Base-by-base conservation (phyloP, 495 filamentous ascomycete species). In the Thermothielavioides terrestris region DNA sequence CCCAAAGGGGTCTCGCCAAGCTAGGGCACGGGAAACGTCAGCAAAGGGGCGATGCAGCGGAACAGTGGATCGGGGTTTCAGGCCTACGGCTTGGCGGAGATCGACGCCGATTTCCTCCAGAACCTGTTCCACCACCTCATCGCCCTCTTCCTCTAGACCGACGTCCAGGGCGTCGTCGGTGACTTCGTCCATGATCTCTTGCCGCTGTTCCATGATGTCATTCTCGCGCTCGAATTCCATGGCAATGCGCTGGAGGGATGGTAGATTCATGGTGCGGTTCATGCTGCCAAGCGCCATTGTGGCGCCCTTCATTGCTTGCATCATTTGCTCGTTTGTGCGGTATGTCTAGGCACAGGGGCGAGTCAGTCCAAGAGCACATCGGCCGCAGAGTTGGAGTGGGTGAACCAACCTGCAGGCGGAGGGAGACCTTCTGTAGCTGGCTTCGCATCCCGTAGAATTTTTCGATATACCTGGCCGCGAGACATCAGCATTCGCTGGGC, bases 151-250 rank as follows among this genome's bases (percentile, higher is more conserved):
- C 54, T 89, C 86, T 47, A 92, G 81, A 46, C 92, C 90, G 25
- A 95, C 76, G 14, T 94, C 92, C 42, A 91, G 97, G 32, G 89
- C 92, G 64, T 98, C 94, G 66, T 98, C 94, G 42, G 97, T 94
- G n/a, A 88, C 92, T 69, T 97, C 94, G 62, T 95, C 92, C 94
- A 98, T 96, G 88, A 97, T 97, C 62, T 98, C 92, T 70, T 97
- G 89, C 51, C 92, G 78, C 69, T 97, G 87, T 64, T 98, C 92
- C 92, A 98, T 98, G 43, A 97, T 87, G 57, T 96, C 92, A 67
- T 95, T 98, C 71, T 98, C 94, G 55, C 86, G 83, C 72, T 98
- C 94, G 57, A 98, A 98, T 63, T 98, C 92, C 90, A 97, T 97
- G 4, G 92, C 91, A 64, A 98, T 97, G 43, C 94, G 81, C 64